These are phyloP conservation scores for Isabelozyma rhagii DNA, from an alignment of 805 yeast genomes.

Conservation along the genomic window DNA sequence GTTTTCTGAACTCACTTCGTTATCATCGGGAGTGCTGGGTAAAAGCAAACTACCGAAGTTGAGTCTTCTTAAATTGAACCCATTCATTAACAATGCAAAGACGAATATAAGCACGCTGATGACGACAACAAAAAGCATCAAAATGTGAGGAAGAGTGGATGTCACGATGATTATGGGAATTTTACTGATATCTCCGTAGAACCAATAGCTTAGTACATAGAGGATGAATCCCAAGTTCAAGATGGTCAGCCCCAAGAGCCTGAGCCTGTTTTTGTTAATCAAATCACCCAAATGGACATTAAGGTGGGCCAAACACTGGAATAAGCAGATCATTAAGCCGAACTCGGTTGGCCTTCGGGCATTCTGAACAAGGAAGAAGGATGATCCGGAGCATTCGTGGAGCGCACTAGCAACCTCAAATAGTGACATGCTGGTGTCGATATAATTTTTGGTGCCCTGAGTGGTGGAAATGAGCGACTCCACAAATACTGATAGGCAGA, in stretches of 20 bases:
- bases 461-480: slow-evolving; percentile 64
- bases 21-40: slow-evolving; percentile 8
- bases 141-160: slow-evolving; percentile 66
- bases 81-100: slow-evolving; percentile 57
- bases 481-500: slow-evolving; percentile 59
- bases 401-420: slow-evolving; percentile 76
- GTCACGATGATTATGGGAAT: slow-evolving; percentile 56
- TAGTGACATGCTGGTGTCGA: slow-evolving; percentile 67
- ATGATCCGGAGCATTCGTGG: slow-evolving; percentile 59
- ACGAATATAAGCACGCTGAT: slow-evolving; percentile 54
- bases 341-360: slow-evolving; percentile 49
- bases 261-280: slow-evolving; percentile 46
- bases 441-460: slow-evolving; percentile 51
- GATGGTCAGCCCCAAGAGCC: slow-evolving; percentile 62
- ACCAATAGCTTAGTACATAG: slow-evolving; percentile 27
- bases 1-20: slow-evolving; percentile 13
- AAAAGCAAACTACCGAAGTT: slow-evolving; percentile 33
- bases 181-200: slow-evolving; percentile 39
- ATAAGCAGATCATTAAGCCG: slow-evolving; percentile 48
- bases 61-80: slow-evolving; percentile 34
- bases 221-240: slow-evolving; percentile 53
- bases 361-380: slow-evolving; percentile 10
- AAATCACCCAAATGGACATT: slow-evolving; percentile 63
- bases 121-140: slow-evolving; percentile 47
- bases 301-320: slow-evolving; percentile 58